Evolutionary conservation across 805 yeast genomes (phyloP).

Genomic region (Lipomyces yamanashiensis): DNA sequence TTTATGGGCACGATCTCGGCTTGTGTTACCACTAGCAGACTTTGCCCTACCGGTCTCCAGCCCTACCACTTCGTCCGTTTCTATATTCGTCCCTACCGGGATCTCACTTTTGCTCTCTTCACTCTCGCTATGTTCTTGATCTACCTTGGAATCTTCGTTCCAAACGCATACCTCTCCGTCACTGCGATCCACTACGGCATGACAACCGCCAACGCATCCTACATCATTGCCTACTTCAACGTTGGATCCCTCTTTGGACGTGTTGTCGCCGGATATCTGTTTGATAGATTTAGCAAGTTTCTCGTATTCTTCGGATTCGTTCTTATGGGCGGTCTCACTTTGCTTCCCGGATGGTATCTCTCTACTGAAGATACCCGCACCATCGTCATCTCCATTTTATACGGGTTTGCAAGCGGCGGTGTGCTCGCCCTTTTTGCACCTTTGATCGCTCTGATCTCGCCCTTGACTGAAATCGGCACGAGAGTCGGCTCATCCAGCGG

Average conservation of each 20-base stretch:
- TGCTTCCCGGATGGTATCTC: constrained; percentile 37
- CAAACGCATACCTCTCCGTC: constrained; percentile 43
- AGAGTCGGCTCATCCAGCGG: constrained; percentile 66
- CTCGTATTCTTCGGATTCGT: constrained; percentile 44
- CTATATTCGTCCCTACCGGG: constrained; percentile 39
- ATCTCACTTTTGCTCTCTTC: constrained; percentile 40
- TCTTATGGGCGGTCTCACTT: constrained; percentile 41
- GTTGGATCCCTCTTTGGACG: constrained; percentile 55
- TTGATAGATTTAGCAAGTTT: constrained; percentile 55
- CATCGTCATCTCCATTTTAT: constrained; percentile 41
- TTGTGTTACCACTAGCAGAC: constrained; percentile 39
- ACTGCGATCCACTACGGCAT: constrained; percentile 41
- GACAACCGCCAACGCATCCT: constrained; percentile 32
- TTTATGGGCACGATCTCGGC: constrained; percentile 40
- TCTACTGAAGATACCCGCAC: constrained; percentile 35
- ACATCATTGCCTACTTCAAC: constrained; percentile 45
- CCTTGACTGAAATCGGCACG: constrained; percentile 41
- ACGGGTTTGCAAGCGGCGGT: constrained; percentile 46
- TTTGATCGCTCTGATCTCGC: constrained; percentile 41
- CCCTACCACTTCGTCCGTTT: constrained; percentile 25
- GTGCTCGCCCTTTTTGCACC: constrained; percentile 44
- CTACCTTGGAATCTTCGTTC: constrained; percentile 43
- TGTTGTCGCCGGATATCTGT: constrained; percentile 52
- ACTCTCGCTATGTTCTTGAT: constrained; percentile 39
- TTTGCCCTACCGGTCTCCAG: constrained; percentile 31